Evolutionary conservation across 2,329 filamentous ascomycete genomes (phyloP).

Genomic region (Alternaria novae-zelandiae): DNA sequence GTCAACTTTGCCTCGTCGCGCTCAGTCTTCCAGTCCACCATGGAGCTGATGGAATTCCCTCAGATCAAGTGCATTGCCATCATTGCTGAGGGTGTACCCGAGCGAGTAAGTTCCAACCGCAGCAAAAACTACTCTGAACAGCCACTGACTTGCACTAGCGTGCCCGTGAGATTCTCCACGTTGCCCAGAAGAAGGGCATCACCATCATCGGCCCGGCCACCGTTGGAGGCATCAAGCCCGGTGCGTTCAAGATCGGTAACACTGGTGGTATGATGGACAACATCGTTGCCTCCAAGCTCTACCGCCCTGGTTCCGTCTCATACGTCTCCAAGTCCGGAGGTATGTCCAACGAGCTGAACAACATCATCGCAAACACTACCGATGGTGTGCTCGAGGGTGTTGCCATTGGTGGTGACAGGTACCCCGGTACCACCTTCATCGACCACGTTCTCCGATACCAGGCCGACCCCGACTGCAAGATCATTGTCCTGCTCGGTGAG

Average conservation of each 20-base stretch:
- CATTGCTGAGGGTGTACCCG: slow-evolving; percentile 98
- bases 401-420: slow-evolving; percentile 98
- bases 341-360: slow-evolving; percentile 99
- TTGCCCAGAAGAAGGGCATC: slow-evolving; percentile 97
- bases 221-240: slow-evolving; percentile 98
- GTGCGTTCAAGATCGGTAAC: slow-evolving; percentile 99
- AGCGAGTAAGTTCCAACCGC: slow-evolving; percentile 72
- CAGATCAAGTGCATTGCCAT: slow-evolving; percentile 99
- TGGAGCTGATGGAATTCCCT: slow-evolving; percentile 96
- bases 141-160: slow-evolving; percentile 62
- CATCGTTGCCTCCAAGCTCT: slow-evolving; percentile 99
- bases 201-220: slow-evolving; percentile 99
- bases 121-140: neutral
- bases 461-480: slow-evolving; percentile 96
- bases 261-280: slow-evolving; percentile 99
- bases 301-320: slow-evolving; percentile 97
- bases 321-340: slow-evolving; percentile 99
- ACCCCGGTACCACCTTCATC: slow-evolving; percentile 98
- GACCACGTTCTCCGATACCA: slow-evolving; percentile 98
- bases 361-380: slow-evolving; percentile 95
- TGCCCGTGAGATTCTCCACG: slow-evolving; percentile 95
- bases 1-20: slow-evolving; percentile 99
- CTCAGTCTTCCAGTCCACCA: slow-evolving; percentile 97
- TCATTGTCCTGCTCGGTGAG: slow-evolving; percentile 93
- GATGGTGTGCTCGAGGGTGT: slow-evolving; percentile 99